These are phyloP conservation scores for Salicornia ramosissima DNA, from an alignment of 148 eudicot genomes.

Conservation along the genomic window DNA sequence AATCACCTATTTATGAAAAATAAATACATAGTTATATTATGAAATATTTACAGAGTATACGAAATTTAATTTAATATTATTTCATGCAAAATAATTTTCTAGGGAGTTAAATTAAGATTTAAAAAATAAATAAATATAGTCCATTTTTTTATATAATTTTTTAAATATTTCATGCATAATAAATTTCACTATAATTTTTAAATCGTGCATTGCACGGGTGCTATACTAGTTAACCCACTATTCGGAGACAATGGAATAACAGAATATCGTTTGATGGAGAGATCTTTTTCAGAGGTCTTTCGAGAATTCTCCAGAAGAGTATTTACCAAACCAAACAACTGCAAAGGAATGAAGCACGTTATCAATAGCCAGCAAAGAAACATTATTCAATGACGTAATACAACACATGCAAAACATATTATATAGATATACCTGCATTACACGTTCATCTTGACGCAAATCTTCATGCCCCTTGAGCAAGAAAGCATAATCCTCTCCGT, in stretches of 20 bases:
- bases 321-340: slow-evolving; percentile 97
- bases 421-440: slow-evolving; percentile 74
- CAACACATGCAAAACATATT: not conserved
- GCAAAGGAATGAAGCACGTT: slow-evolving; percentile 20
- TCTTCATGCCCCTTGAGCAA: slow-evolving; percentile 98
- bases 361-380: slow-evolving; percentile 4
- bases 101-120: too few species aligned
- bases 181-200: too few species aligned
- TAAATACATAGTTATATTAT: too few species aligned
- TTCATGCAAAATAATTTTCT: too few species aligned
- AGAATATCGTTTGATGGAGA: slow-evolving; percentile 79
- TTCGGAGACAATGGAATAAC: slow-evolving; percentile 96
- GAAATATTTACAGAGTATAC: too few species aligned
- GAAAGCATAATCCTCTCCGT: slow-evolving; percentile 94
- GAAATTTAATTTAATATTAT: too few species aligned
- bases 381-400: not conserved
- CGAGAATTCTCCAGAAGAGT: slow-evolving; percentile 88
- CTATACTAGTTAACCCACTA: too few species aligned
- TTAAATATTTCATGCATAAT: too few species aligned
- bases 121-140: too few species aligned
- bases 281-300: slow-evolving; percentile 89
- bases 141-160: too few species aligned
- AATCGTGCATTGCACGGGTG: too few species aligned
- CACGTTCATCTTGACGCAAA: slow-evolving; percentile 98
- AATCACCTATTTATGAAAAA: too few species aligned